phyloP scores from a whole-genome alignment of 768 basidiomycete species.

The Boletus reticulatus region DNA sequence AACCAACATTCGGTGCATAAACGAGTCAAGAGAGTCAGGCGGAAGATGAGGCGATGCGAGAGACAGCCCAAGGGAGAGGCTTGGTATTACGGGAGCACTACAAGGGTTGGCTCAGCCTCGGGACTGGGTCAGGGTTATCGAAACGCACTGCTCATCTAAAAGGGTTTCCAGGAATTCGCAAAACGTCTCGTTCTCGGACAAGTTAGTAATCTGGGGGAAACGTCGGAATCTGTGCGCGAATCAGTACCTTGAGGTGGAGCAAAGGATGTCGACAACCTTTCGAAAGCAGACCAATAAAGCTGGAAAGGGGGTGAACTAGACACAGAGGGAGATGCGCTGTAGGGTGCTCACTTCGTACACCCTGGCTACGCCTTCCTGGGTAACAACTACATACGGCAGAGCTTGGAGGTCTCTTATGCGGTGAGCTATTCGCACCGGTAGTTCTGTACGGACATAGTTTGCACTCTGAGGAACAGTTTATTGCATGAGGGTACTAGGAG shows the following conservation, averaged over 20 bases:
- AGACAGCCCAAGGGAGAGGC: conserved; percentile 76
- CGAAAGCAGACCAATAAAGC: conserved; percentile 87
- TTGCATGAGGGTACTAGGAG: background rate
- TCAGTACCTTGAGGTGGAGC: conserved; percentile 6
- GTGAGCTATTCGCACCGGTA: conserved; percentile 87
- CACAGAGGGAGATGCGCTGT: background rate
- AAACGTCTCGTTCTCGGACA: conserved; percentile 76
- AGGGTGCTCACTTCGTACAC: conserved; percentile 73
- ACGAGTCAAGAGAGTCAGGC: conserved; percentile 78
- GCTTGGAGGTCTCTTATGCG: conserved; percentile 83
- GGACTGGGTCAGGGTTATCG: background rate
- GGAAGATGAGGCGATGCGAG: conserved; percentile 78
- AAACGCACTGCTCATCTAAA: conserved; percentile 71
- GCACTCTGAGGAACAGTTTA: conserved; percentile 55
- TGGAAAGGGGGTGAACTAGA: conserved; percentile 26
- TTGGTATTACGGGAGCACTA: conserved; percentile 79
- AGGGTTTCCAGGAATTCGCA: conserved; percentile 66
- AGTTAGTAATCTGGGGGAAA: conserved; percentile 67
- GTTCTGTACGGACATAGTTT: conserved; percentile 86
- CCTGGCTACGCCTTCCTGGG: conserved; percentile 76
- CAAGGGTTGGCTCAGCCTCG: conserved; percentile 6
- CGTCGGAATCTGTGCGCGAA: conserved; percentile 55
- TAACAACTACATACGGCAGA: conserved; percentile 83
- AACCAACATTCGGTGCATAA: conserved; percentile 89
- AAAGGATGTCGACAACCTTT: conserved; percentile 50